Evolutionary conservation across 2,329 filamentous ascomycete species (phyloP).

Genomic region (Claviceps paspali): DNA sequence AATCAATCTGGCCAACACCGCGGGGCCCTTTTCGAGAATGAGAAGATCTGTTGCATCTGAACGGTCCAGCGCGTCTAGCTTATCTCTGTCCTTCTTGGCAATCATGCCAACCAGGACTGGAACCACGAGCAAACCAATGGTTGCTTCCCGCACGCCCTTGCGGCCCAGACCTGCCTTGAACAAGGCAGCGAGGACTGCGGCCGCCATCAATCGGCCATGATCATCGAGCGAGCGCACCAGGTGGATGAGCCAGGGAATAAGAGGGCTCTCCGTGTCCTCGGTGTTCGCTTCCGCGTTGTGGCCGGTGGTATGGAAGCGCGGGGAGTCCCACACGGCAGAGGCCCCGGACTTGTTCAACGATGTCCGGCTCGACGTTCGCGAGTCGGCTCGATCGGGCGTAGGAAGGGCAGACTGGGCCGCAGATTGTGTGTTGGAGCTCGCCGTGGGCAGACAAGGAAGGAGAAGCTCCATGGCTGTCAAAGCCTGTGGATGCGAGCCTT

Average conservation of each 20-base stretch:
- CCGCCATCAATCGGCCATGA: slow-evolving; percentile 50
- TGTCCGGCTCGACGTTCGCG: slow-evolving; percentile 15
- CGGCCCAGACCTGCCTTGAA: slow-evolving; percentile 53
- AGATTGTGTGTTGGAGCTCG: slow-evolving; percentile 18
- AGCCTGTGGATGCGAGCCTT: slow-evolving; percentile 21
- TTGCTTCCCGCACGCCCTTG: slow-evolving; percentile 42
- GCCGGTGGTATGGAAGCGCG: slow-evolving; percentile 14
- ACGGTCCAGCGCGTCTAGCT: slow-evolving; percentile 20
- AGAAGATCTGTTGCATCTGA: slow-evolving; percentile 19
- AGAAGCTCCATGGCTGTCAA: slow-evolving; percentile 48
- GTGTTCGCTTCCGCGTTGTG: slow-evolving; percentile 19
- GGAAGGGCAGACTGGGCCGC: slow-evolving; percentile 11
- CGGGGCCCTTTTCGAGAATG: slow-evolving; percentile 56
- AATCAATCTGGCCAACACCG: slow-evolving; percentile 63
- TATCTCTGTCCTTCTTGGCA: slow-evolving; percentile 28
- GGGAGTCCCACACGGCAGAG: slow-evolving; percentile 17
- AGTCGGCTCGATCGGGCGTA: slow-evolving; percentile 13
- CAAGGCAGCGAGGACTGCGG: slow-evolving; percentile 52
- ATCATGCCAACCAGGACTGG: slow-evolving; percentile 56
- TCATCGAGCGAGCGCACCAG: slow-evolving; percentile 42
- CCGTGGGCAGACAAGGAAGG: slow-evolving; percentile 38
- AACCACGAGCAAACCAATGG: slow-evolving; percentile 51
- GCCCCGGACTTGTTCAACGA: slow-evolving; percentile 15
- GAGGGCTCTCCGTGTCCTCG: slow-evolving; percentile 52
- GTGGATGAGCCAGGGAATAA: slow-evolving; percentile 60